These are phyloP conservation scores for Ogataea populi-albae DNA, from an alignment of 805 yeast species.

Conservation along the genomic window DNA sequence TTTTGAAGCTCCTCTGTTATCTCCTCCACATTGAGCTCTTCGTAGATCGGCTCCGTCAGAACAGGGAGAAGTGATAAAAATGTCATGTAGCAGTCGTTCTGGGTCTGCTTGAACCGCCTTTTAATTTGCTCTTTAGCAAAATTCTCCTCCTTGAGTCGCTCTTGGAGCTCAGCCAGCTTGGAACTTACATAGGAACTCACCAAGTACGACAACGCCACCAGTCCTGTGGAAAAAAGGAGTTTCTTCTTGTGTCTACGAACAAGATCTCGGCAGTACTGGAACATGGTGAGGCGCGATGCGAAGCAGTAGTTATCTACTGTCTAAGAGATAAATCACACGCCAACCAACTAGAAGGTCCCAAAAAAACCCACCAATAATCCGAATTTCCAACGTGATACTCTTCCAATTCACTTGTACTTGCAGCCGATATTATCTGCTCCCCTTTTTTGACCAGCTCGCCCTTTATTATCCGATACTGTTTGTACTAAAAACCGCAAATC, in stretches of 20 bases:
- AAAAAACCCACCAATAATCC: neutral
- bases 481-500: too few species aligned
- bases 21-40: constrained; percentile 64
- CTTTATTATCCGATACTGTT: too few species aligned
- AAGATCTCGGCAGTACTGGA: constrained; percentile 35
- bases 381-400: neutral
- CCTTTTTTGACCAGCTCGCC: too few species aligned
- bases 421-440: too few species aligned
- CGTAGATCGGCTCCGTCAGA: constrained; percentile 60
- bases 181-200: constrained; percentile 40
- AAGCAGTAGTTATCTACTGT: too few species aligned
- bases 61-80: constrained; percentile 80
- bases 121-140: constrained; percentile 67
- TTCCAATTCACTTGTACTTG: constrained; percentile 1
- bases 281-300: too few species aligned
- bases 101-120: constrained; percentile 86
- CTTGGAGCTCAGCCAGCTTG: constrained; percentile 49
- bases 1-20: constrained; percentile 68
- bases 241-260: constrained; percentile 44
- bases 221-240: constrained; percentile 42
- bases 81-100: constrained; percentile 83
- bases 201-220: constrained; percentile 44
- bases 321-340: too few species aligned
- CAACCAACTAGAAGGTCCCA: neutral
- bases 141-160: constrained; percentile 52